Evolutionary conservation across 345 rosid species (phyloP), one percentile per base, ranked within the genome.

Genomic region (Rhodomyrtus tomentosa): DNA sequence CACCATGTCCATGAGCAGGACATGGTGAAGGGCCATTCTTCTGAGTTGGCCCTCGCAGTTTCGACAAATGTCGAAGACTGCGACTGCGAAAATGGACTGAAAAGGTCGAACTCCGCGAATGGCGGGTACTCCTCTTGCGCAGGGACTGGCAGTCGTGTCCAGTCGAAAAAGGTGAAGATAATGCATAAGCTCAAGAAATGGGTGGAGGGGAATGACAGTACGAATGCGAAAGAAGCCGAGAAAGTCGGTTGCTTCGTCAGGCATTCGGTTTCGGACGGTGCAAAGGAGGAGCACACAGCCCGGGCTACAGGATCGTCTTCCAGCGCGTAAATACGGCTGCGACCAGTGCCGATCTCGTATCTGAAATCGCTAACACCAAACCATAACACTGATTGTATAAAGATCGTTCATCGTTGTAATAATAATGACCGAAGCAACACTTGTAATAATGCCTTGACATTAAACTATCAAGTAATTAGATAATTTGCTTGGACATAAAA

Each of bases 161-260:
- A 82, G 81, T 83, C 95, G 50, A 93, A 85, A 85, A 92, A 91
- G 89, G 87, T 83, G 83, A 94, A 88, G 86, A 50, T 94, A 81
- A 88, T 95, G 68, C 88, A 91, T 29, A 95, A 91, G 87, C 85
- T 94, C 5, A 95, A 89, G 88, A 93, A 80, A 90, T 94, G 95
- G 96, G 93, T 95, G 36, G 98, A 93, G 73, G 93, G 98, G 58
- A 84, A 83, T 74, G 95, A 91, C 45, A 90, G 86, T 36, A 86
- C 87, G 85, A 92, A 89, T 82, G 89, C 88, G 83, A 4, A 62
- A 49, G 50, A 81, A 68, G 93, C 87, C 56, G 93, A 91, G 45
- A 91, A 86, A 62, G 91, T 27, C 53, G 86, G 87, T 82, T 91
- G 93, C 88, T 87, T 92, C 48, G 92, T 87, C 45, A 87, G 90